phyloP scores from a whole-genome alignment of 1,139 yeast species.

The Chernovozyma aurita region DNA sequence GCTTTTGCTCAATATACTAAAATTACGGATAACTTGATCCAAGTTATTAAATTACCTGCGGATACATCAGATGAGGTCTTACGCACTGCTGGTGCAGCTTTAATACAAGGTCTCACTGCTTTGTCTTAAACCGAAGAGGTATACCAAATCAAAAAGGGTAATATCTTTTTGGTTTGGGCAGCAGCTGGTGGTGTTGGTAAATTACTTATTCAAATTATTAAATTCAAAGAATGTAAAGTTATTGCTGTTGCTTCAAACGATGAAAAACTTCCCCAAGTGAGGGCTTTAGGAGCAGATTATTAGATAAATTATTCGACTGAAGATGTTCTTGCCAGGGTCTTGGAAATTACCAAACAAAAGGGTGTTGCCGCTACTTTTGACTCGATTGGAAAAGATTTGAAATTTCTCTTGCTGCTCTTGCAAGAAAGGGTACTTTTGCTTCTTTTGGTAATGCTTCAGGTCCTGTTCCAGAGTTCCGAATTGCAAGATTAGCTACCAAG shows the following conservation, averaged over 20 bases:
- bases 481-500: constrained; percentile 51
- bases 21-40: constrained; percentile 23
- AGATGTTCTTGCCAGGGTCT: constrained; percentile 54
- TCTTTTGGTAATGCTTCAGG: constrained; percentile 88
- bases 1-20: constrained; percentile 75
- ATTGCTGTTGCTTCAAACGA: constrained; percentile 80
- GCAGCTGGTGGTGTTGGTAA: constrained; percentile 95
- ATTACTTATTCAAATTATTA: constrained; percentile 58
- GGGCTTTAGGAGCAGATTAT: constrained; percentile 70
- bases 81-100: constrained; percentile 53
- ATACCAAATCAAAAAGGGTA: constrained; percentile 62
- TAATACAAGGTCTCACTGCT: constrained; percentile 78
- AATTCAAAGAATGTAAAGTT: constrained; percentile 64
- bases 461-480: constrained; percentile 61
- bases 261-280: constrained; percentile 59
- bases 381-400: constrained; percentile 77
- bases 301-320: constrained; percentile 57
- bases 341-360: constrained; percentile 60
- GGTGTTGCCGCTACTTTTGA: constrained; percentile 78
- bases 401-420: constrained; percentile 55
- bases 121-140: constrained; percentile 64
- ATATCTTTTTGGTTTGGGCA: constrained; percentile 74
- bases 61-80: constrained; percentile 42
- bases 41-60: constrained; percentile 46
- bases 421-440: constrained; percentile 69